A percentile compares a stretch with the other conserved stretches of the same genome.
Conservation (phyloP, 2,329 filamentous ascomycete genomes). For the Whalleya microplaca region DNA sequence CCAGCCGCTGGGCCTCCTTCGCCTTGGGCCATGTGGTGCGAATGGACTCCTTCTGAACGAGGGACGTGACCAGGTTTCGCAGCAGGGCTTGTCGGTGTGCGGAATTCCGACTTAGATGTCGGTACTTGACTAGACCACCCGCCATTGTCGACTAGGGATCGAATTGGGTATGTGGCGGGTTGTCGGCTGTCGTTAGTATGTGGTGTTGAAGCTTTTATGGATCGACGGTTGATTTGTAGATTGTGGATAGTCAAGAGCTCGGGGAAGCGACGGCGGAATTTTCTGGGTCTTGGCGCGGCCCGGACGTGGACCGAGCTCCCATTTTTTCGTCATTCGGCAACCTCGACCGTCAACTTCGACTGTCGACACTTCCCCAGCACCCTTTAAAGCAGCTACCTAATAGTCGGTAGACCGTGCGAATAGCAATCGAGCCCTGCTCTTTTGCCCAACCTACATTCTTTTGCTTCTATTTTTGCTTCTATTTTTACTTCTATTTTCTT, state of each 20-base stretch:
- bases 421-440: constrained; percentile 3
- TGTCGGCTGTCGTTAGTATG: too few species aligned
- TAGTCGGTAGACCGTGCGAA: too few species aligned
- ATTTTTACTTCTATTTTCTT: constrained; percentile 24
- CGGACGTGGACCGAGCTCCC: constrained; percentile 1
- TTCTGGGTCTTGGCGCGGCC: constrained; percentile 16
- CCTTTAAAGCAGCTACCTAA: too few species aligned
- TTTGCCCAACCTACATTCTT: neutral
- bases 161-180: constrained; percentile 20
- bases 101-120: constrained; percentile 83
- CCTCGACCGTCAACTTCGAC: too few species aligned
- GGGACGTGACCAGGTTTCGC: constrained; percentile 92
- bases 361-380: too few species aligned
- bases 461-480: neutral
- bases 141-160: constrained; percentile 64
- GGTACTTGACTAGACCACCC: constrained; percentile 83
- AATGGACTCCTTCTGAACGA: constrained; percentile 92
- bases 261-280: neutral
- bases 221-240: neutral
- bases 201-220: constrained; percentile 7
- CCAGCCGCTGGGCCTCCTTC: constrained; percentile 92
- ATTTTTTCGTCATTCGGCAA: constrained; percentile 25
- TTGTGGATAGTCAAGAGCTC: neutral
- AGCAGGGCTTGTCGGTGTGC: constrained; percentile 90
- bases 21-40: constrained; percentile 95